phyloP scores from a whole-genome alignment of 2,329 filamentous ascomycete species.

The Lasiodiplodia citricola region DNA sequence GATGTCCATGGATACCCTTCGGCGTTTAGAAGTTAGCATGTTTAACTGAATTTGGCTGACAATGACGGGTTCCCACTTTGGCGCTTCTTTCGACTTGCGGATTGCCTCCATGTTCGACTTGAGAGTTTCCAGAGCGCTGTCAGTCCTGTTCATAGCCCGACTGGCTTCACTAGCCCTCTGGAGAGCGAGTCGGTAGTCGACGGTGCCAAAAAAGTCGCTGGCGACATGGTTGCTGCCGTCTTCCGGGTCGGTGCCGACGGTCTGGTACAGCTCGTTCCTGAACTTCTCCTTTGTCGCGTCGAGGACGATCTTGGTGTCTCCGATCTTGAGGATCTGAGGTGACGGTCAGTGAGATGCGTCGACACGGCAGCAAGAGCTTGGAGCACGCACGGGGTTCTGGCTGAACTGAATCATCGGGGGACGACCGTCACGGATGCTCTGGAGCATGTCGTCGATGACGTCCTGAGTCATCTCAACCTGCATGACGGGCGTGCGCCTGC shows the following conservation, averaged over 20 bases:
- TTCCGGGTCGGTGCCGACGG: constrained; percentile 47
- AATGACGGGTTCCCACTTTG: constrained; percentile 50
- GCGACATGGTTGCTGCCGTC: constrained; percentile 52
- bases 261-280: constrained; percentile 63
- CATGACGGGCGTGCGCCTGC: constrained; percentile 45
- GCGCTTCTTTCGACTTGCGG: constrained; percentile 65
- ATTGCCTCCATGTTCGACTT: constrained; percentile 65
- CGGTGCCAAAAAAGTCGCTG: constrained; percentile 58
- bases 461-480: constrained; percentile 49
- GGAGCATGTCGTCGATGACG: constrained; percentile 48
- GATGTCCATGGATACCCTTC: constrained; percentile 37
- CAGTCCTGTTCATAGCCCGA: constrained; percentile 60
- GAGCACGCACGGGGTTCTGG: constrained; percentile 44
- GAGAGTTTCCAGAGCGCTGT: constrained; percentile 64
- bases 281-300: constrained; percentile 59
- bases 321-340: constrained; percentile 60
- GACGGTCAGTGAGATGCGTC: constrained; percentile 34
- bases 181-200: constrained; percentile 62
- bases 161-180: constrained; percentile 55
- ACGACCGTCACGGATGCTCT: constrained; percentile 43
- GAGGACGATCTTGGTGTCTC: constrained; percentile 61
- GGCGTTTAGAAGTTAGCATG: constrained; percentile 33
- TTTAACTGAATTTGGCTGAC: constrained; percentile 27
- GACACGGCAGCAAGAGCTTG: neutral
- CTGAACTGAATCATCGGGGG: constrained; percentile 47